Percentiles rank a stretch among this genome's conserved stretches.
These are phyloP conservation scores for Paxillus ammoniavirescens DNA, from an alignment of 768 basidiomycete genomes.

Conservation along the genomic window DNA sequence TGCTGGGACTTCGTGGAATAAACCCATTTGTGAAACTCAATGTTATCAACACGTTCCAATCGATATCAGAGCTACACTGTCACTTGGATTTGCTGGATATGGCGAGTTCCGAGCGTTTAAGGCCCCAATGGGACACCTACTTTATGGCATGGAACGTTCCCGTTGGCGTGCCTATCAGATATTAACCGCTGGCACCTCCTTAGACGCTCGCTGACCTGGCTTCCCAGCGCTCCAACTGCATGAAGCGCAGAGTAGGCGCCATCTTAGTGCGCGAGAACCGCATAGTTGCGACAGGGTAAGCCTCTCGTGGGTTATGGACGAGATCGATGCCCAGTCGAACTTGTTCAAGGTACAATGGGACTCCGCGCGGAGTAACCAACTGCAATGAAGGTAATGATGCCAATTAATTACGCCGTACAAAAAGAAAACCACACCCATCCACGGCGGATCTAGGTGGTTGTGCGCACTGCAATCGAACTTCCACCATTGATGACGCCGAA, in stretches of 20 bases:
- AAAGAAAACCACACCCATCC: slow-evolving; percentile 28
- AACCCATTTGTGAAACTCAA: slow-evolving; percentile 56
- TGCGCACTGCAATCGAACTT: slow-evolving; percentile 64
- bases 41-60: slow-evolving; percentile 62
- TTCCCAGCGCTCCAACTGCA: slow-evolving; percentile 89
- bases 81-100: slow-evolving; percentile 72
- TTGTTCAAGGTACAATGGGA: slow-evolving; percentile 85
- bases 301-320: slow-evolving; percentile 1
- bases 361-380: slow-evolving; percentile 84
- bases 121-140: slow-evolving; percentile 94
- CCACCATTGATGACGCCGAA: slow-evolving; percentile 52
- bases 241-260: slow-evolving; percentile 96
- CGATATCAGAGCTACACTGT: slow-evolving; percentile 49
- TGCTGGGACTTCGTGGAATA: slow-evolving; percentile 18
- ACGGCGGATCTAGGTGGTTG: slow-evolving; percentile 88
- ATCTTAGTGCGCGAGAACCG: slow-evolving; percentile 85
- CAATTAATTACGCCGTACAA: background rate
- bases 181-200: slow-evolving; percentile 4
- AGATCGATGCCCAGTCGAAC: background rate
- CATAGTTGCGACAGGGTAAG: slow-evolving; percentile 76
- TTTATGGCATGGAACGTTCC: slow-evolving; percentile 72
- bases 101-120: slow-evolving; percentile 66
- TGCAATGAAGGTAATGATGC: slow-evolving; percentile 49
- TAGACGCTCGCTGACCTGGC: slow-evolving; percentile 89
- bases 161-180: background rate